These are phyloP conservation scores for Isoetes taiwanensis DNA, from an alignment of 75 land plant species.

Conservation along the genomic window DNA sequence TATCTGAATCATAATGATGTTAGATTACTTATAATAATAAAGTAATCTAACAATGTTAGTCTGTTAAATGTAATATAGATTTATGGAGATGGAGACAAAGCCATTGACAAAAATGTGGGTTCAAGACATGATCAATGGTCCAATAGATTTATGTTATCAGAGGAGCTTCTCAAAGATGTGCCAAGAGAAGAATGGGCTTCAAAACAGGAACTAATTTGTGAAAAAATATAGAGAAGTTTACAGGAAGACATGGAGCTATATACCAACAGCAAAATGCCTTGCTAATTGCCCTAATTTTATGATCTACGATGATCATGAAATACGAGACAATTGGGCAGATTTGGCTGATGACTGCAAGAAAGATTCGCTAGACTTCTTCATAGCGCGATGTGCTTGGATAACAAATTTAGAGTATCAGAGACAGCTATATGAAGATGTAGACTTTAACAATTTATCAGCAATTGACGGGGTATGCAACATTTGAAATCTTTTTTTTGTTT, in stretches of 20 bases:
- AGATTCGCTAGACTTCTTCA: constrained; percentile 1
- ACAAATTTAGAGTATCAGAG: not conserved
- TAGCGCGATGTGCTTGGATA: not conserved
- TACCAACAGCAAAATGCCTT: not conserved
- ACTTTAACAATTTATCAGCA: not conserved
- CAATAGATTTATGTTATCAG: not conserved
- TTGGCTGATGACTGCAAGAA: not conserved
- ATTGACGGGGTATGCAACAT: not conserved
- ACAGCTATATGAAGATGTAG: not conserved
- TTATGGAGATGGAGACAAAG: constrained; percentile 1
- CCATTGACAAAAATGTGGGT: not conserved
- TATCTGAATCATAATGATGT: too few species aligned
- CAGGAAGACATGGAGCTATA: not conserved
- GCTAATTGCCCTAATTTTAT: constrained; percentile 3
- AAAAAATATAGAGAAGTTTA: not conserved
- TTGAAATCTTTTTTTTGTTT: not conserved
- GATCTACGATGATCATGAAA: constrained; percentile 8
- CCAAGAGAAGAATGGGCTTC: not conserved
- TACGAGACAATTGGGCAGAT: constrained; percentile 4
- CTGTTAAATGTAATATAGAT: not conserved
- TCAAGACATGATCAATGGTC: not conserved
- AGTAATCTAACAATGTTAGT: not conserved
- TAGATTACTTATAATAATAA: too few species aligned
- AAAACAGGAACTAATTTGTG: not conserved
- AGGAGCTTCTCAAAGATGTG: not conserved